phyloP scores from a whole-genome alignment of 345 rosid species.

The Moringa oleifera region DNA sequence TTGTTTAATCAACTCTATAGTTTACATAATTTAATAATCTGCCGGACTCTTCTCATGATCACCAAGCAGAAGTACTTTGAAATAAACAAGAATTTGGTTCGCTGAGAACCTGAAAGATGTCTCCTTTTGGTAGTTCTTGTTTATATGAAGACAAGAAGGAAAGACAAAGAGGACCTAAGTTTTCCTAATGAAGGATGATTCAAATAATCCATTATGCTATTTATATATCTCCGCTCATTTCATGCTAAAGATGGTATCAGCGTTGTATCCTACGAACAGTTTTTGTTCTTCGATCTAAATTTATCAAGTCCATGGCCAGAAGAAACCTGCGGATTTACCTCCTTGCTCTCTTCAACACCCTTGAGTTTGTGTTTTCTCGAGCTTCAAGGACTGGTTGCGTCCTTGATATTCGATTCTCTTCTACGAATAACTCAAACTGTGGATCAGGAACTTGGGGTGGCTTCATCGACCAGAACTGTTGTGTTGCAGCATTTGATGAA shows the following conservation, averaged over 20 bases:
- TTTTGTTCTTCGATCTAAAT: background rate
- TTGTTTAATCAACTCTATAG: no score
- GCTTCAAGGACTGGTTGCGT: slow-evolving; percentile 17
- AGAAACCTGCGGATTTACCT: background rate
- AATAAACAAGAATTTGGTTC: no score
- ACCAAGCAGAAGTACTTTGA: no score
- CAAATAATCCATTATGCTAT: background rate
- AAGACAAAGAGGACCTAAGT: no score
- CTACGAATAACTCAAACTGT: slow-evolving; percentile 14
- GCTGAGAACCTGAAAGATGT: no score
- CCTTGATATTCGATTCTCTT: slow-evolving; percentile 22
- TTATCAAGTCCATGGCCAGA: background rate
- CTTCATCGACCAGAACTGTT: slow-evolving; percentile 26
- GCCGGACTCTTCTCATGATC: no score
- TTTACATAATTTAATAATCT: no score
- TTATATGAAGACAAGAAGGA: no score
- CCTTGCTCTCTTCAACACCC: slow-evolving; percentile 11
- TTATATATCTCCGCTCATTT: background rate
- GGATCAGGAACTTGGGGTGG: slow-evolving; percentile 32
- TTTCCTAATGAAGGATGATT: no score
- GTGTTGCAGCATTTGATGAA: slow-evolving; percentile 26
- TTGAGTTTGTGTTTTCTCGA: slow-evolving; percentile 6
- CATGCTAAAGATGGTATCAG: background rate
- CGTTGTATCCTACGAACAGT: background rate
- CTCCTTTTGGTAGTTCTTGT: no score